Evolutionary conservation across 2,329 filamentous ascomycete species (phyloP).

Genomic region (Paracoccidioides lutzii): DNA sequence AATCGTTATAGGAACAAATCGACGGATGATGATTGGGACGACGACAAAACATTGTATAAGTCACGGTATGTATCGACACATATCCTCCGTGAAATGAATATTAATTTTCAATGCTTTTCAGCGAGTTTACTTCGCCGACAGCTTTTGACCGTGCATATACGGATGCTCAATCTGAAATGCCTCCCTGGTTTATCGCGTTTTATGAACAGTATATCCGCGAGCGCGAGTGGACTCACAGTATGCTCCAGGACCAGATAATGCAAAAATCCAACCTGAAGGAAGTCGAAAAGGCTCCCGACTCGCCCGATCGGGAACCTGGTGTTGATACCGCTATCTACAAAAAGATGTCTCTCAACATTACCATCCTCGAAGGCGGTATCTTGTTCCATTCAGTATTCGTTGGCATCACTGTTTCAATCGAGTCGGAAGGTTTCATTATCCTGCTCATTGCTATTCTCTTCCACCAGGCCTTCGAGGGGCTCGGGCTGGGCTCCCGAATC

Average conservation of each 20-base stretch:
- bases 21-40: slow-evolving; percentile 4
- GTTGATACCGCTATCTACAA: slow-evolving; percentile 35
- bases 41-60: slow-evolving; percentile 6
- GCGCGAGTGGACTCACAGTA: slow-evolving; percentile 45
- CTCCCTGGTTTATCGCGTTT: slow-evolving; percentile 8
- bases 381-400: slow-evolving; percentile 67
- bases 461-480: slow-evolving; percentile 65
- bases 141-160: slow-evolving; percentile 6
- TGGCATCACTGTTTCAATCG: slow-evolving; percentile 59
- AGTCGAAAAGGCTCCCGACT: not conserved
- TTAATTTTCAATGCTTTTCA: not conserved
- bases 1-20: slow-evolving; percentile 7
- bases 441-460: slow-evolving; percentile 54
- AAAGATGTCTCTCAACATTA: slow-evolving; percentile 55
- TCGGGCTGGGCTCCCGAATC: slow-evolving; percentile 60
- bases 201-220: slow-evolving; percentile 48
- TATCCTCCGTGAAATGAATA: not conserved
- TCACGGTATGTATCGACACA: not conserved
- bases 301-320: slow-evolving; percentile 20
- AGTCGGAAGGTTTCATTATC: slow-evolving; percentile 42
- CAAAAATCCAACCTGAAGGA: not conserved
- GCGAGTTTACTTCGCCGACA: slow-evolving; percentile 5
- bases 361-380: slow-evolving; percentile 60
- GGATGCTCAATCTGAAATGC: slow-evolving; percentile 6
- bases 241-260: slow-evolving; percentile 31